A percentile compares a stretch with the other conserved stretches of the same genome.
Evolutionary conservation across 805 yeast genomes (phyloP).

Genomic region (Candida pini): DNA sequence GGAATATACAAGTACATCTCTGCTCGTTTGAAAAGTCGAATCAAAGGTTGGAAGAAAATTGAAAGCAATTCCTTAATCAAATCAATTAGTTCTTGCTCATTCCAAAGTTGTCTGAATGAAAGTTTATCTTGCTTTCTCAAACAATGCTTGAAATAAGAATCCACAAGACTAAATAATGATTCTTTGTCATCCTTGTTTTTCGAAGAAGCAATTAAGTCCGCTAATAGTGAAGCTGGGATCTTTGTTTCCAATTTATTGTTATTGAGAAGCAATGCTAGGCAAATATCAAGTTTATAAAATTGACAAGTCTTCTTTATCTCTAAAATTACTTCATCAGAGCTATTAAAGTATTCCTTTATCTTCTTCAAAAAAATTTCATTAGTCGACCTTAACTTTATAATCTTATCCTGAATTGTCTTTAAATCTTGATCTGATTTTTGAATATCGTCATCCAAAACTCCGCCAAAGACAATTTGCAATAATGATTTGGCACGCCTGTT

Average conservation of each 20-base stretch:
- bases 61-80: conserved; percentile 69
- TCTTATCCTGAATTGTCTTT: conserved; percentile 36
- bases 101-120: conserved; percentile 72
- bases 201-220: conserved; percentile 16
- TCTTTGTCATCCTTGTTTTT: conserved; percentile 25
- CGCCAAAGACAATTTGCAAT: conserved; percentile 67
- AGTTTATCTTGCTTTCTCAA: conserved; percentile 73
- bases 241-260: conserved; percentile 15
- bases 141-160: conserved; percentile 56
- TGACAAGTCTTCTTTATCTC: conserved; percentile 27
- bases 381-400: conserved; percentile 16
- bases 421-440: conserved; percentile 54
- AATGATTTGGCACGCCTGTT: conserved; percentile 44
- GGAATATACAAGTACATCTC: conserved; percentile 60
- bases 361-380: conserved; percentile 15
- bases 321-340: conserved; percentile 22
- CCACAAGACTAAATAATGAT: conserved; percentile 43
- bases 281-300: conserved; percentile 19
- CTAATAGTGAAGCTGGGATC: conserved; percentile 9
- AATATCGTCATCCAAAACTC: conserved; percentile 70
- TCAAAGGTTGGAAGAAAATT: conserved; percentile 69
- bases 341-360: conserved; percentile 25
- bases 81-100: conserved; percentile 74
- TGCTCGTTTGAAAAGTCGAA: conserved; percentile 61
- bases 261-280: conserved; percentile 21